Evolutionary conservation across 2,329 filamentous ascomycete species (phyloP).

Genomic region (Dactylellina leptospora): DNA sequence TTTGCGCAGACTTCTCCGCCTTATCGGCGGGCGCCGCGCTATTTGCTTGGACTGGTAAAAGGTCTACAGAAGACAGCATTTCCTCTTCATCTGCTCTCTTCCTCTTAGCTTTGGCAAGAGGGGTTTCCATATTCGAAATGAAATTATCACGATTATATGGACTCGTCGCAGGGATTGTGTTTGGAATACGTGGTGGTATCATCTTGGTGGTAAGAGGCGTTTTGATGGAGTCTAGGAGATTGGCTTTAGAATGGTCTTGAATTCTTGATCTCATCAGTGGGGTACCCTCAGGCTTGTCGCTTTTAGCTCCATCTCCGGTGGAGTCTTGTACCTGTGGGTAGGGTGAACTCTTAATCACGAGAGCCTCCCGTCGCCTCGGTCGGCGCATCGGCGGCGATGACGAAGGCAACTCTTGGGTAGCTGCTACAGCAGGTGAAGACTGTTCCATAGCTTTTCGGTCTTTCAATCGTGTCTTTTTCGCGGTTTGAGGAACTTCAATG

Average conservation of each 20-base stretch:
- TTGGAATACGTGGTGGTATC: constrained; percentile 17
- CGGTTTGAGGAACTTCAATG: too few species aligned
- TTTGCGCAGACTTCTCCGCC: background rate
- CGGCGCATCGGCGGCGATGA: constrained; percentile 25
- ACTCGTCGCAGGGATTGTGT: constrained; percentile 28
- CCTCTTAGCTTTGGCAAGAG: constrained; percentile 6
- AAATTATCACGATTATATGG: constrained; percentile 29
- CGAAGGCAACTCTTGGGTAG: constrained; percentile 9
- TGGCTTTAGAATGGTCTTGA: background rate
- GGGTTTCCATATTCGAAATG: constrained; percentile 15
- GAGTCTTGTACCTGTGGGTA: background rate
- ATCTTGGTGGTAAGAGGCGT: constrained; percentile 19
- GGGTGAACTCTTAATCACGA: background rate
- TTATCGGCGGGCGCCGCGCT: background rate
- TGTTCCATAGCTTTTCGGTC: background rate
- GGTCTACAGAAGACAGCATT: background rate
- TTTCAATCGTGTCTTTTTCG: background rate
- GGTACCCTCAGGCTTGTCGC: background rate
- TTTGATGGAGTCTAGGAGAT: constrained; percentile 1
- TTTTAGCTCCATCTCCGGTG: background rate
- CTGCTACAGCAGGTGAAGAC: background rate
- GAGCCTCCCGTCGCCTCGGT: background rate
- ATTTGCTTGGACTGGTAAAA: background rate
- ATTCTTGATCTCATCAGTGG: background rate
- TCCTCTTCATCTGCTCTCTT: background rate